A percentile compares a stretch with the other conserved stretches of the same genome.
These are phyloP conservation scores for Wickerhamiella parazyma DNA, from an alignment of 805 yeast genomes.

Conservation along the genomic window DNA sequence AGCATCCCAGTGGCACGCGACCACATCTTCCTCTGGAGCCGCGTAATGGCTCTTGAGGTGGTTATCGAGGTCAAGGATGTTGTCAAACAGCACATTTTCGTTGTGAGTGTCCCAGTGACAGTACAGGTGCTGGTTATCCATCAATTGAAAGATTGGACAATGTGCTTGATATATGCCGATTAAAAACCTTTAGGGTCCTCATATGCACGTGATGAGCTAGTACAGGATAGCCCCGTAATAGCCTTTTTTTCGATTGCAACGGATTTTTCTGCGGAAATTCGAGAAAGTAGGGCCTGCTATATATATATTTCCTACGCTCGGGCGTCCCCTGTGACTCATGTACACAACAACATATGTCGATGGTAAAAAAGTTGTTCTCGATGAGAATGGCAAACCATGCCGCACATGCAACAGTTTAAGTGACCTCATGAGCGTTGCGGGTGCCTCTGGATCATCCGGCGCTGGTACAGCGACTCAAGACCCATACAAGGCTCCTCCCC, in stretches of 20 bases:
- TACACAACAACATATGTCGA: conserved; percentile 13
- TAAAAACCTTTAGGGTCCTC: conserved; percentile 7
- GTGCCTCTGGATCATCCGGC: not conserved
- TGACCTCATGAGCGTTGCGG: conserved; percentile 41
- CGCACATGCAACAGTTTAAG: conserved; percentile 74
- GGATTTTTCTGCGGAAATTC: no score
- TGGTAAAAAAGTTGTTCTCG: conserved; percentile 62
- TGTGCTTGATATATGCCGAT: not conserved
- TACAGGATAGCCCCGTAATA: not conserved
- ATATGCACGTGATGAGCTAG: not conserved
- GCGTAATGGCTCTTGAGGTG: conserved; percentile 19
- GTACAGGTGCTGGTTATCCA: conserved; percentile 14
- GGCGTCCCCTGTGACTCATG: conserved; percentile 4
- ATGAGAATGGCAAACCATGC: conserved; percentile 89
- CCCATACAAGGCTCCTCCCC: conserved; percentile 52
- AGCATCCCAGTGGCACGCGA: conserved; percentile 30
- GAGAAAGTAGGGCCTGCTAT: no score
- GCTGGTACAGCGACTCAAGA: conserved; percentile 10
- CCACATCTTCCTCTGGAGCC: conserved; percentile 10
- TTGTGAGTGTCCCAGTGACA: conserved; percentile 28
- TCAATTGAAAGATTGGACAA: not conserved
- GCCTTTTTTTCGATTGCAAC: not conserved
- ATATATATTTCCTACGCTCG: no score
- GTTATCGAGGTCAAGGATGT: conserved; percentile 21
- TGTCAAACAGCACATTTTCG: conserved; percentile 21